These are phyloP conservation scores for Pichia pseudocactophila DNA, from an alignment of 805 yeast genomes.

Conservation along the genomic window DNA sequence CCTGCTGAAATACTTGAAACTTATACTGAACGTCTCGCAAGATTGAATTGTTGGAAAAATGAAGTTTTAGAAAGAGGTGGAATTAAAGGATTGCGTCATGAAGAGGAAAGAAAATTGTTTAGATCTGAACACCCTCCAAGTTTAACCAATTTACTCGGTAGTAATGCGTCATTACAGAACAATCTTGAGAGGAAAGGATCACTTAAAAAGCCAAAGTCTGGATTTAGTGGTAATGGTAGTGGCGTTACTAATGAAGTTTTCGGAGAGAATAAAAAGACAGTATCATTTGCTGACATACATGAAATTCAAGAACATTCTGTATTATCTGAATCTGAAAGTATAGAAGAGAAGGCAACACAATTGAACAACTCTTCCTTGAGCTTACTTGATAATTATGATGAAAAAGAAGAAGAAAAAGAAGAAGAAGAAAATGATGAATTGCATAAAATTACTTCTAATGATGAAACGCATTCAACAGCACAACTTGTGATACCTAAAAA, in stretches of 20 bases:
- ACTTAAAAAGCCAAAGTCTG: conserved; percentile 7
- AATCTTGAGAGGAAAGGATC: conserved; percentile 17
- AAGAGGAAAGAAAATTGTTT: conserved; percentile 22
- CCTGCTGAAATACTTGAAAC: conserved; percentile 96
- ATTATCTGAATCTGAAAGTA: neutral
- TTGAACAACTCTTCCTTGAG: conserved; percentile 2
- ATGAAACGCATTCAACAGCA: conserved; percentile 15
- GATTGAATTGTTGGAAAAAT: conserved; percentile 87
- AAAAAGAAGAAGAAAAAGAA: conserved; percentile 32
- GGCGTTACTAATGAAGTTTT: too few relatives aligned
- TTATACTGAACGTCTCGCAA: conserved; percentile 81
- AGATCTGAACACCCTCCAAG: conserved; percentile 15
- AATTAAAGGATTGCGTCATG: conserved; percentile 13
- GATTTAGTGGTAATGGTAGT: too few relatives aligned
- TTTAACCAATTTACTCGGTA: conserved; percentile 5
- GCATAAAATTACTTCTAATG: conserved; percentile 32
- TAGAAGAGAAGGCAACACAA: too few relatives aligned
- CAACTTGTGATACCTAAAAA: conserved; percentile 20
- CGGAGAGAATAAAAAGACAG: conserved; percentile 18
- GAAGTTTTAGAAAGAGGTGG: conserved; percentile 50
- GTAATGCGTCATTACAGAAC: conserved; percentile 10
- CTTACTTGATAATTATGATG: conserved; percentile 7
- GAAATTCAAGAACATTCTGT: conserved; percentile 3
- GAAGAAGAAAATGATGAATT: conserved; percentile 33
- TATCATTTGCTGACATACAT: conserved; percentile 22